A percentile compares a stretch with the other conserved stretches of the same genome.
phyloP scores from a whole-genome alignment of 2,329 filamentous ascomycete species.

The Penicillium sp. region DNA sequence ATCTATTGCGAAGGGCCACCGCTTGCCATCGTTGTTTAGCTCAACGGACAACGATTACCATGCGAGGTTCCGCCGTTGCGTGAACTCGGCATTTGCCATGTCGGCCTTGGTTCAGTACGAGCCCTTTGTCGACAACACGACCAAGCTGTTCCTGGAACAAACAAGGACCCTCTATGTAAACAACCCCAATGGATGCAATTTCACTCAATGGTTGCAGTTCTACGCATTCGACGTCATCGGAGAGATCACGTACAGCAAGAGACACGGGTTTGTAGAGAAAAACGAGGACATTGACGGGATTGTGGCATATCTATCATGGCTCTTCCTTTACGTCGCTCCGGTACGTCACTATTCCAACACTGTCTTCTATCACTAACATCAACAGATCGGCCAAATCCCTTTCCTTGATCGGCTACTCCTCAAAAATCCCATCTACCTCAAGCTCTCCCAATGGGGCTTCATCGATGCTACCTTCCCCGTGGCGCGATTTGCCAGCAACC shows the following conservation, averaged over 20 bases:
- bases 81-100: slow-evolving; percentile 79
- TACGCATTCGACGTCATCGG: slow-evolving; percentile 85
- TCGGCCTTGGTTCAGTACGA: slow-evolving; percentile 76
- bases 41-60: slow-evolving; percentile 67
- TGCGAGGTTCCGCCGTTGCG: slow-evolving; percentile 70
- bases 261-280: slow-evolving; percentile 73
- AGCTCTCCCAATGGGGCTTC: slow-evolving; percentile 27
- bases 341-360: slow-evolving; percentile 4
- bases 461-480: slow-evolving; percentile 28
- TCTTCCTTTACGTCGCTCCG: slow-evolving; percentile 17
- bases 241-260: slow-evolving; percentile 74
- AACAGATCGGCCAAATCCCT: slow-evolving; percentile 68
- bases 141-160: slow-evolving; percentile 68
- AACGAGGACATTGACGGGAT: slow-evolving; percentile 77
- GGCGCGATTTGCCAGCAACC: slow-evolving; percentile 24
- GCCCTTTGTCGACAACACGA: slow-evolving; percentile 75
- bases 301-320: slow-evolving; percentile 57
- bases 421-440: slow-evolving; percentile 67
- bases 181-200: slow-evolving; percentile 20
- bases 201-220: slow-evolving; percentile 67
- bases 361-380: slow-evolving; percentile 12
- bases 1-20: slow-evolving; percentile 18
- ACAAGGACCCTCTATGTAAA: slow-evolving; percentile 58
- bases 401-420: slow-evolving; percentile 68
- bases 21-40: slow-evolving; percentile 20